A percentile compares a stretch with the other conserved stretches of the same genome.
Conservation (phyloP, 2,329 filamentous ascomycete species). For the Diplodia sapinea region DNA sequence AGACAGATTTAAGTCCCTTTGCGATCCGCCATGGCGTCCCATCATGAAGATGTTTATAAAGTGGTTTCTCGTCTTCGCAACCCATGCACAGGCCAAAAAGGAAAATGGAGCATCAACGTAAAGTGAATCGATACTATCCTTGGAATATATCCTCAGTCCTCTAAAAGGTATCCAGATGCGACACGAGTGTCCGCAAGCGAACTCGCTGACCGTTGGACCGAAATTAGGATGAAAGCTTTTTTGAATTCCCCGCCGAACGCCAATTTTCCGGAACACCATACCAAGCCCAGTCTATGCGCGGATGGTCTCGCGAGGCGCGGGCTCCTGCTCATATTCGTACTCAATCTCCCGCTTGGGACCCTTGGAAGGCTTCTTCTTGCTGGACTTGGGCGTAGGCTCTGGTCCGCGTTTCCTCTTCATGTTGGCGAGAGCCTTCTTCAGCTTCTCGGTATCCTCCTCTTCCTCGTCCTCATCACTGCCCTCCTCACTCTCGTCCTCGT, state of each 20-base stretch:
- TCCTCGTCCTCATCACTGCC: conserved; percentile 63
- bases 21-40: no score
- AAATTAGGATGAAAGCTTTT: conserved; percentile 3
- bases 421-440: conserved; percentile 61
- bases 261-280: conserved; percentile 5
- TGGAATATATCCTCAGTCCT: neutral
- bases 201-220: neutral
- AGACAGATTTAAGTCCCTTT: no score
- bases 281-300: conserved; percentile 33
- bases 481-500: conserved; percentile 52
- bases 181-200: neutral
- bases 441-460: conserved; percentile 60
- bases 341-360: conserved; percentile 74
- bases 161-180: neutral
- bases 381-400: conserved; percentile 59
- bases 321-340: conserved; percentile 73
- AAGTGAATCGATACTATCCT: neutral
- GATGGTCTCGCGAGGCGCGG: conserved; percentile 48
- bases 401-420: conserved; percentile 63
- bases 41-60: no score
- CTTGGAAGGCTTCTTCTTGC: conserved; percentile 62
- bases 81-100: neutral
- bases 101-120: neutral
- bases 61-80: no score
- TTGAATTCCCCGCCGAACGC: conserved; percentile 10